Evolutionary conservation across 306 rosid genomes (phyloP).

Genomic region (Trifolium subterraneum): DNA sequence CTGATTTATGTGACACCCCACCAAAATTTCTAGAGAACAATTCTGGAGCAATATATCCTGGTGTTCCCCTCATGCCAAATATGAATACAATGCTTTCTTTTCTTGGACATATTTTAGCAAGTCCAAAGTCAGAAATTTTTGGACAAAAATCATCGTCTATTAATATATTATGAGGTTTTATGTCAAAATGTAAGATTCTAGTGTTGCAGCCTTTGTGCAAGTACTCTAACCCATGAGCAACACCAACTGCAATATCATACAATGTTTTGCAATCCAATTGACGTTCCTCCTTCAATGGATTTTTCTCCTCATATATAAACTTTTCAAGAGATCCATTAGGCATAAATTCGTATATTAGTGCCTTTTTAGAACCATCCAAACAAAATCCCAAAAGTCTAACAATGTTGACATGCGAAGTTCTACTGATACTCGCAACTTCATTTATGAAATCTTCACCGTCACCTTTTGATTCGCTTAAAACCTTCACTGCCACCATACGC

Average conservation of each 20-base stretch:
- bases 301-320: conserved; percentile 30
- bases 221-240: conserved; percentile 47
- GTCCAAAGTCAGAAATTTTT: conserved; percentile 55
- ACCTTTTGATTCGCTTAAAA: conserved; percentile 38
- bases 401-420: conserved; percentile 42
- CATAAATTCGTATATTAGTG: conserved; percentile 51
- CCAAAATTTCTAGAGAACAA: conserved; percentile 46
- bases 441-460: conserved; percentile 46
- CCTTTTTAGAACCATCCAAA: conserved; percentile 38
- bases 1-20: conserved; percentile 46
- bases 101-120: conserved; percentile 46
- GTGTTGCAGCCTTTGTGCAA: conserved; percentile 48
- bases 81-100: conserved; percentile 44
- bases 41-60: conserved; percentile 38
- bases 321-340: conserved; percentile 51
- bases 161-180: conserved; percentile 35
- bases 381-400: conserved; percentile 37
- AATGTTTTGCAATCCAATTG: conserved; percentile 38
- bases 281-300: neutral
- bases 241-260: conserved; percentile 37
- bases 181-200: conserved; percentile 45
- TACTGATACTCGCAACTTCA: conserved; percentile 38
- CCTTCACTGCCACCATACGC: conserved; percentile 42
- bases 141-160: conserved; percentile 44
- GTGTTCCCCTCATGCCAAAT: conserved; percentile 39